Base-by-base conservation (phyloP, 73 alveolate species). In the Paraurostyla sp. region DNA sequence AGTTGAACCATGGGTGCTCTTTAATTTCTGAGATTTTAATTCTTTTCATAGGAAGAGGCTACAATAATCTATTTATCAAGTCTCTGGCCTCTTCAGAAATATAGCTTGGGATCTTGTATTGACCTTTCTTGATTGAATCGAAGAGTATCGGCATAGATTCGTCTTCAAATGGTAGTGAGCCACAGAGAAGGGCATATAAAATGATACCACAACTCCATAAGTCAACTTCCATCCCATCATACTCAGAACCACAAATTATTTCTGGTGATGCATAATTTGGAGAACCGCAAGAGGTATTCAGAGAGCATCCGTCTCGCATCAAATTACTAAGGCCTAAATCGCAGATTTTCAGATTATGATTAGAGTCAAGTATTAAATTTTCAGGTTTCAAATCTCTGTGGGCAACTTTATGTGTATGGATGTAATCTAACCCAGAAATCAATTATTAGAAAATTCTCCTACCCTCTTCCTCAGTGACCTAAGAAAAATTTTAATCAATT, bases 301-400 rank as follows among this genome's bases (percentile, higher is more conserved):
- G 87, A 42, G 91, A 58, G n/a, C 90, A 63, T 0, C 98, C 98
- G 91, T 93, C 97, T 89, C 86, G 85, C 98, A 92, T 97, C 4
- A 96, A 80, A 92, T 97, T 97, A 80, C 98, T 82, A 38, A 97
- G 90, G 0, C 99, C 99, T 71, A 94, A 97, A 87, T 97, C 99
- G 0, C 97, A 98, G 25, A 97, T 92, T 91, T 97, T 97, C 48
- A 97, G 88, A 49, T 90, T 95, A 71, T 91, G 63, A 76, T 94
- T 94, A 80, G 94, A 96, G 83, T 97, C 98, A 41, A 97, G 89
- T 51, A 97, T 82, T 29, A 97, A 86, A 89, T 97, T 97, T 91
- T 97, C 99, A 22, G 99, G 99, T 80, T 97, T 97, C 42, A 97
- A 90, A 91, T 97, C 99, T 84, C 99, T 88, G 89, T 97, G 99